These are phyloP conservation scores for Pichia sp. DNA, from an alignment of 1,139 yeast genomes.

Conservation along the genomic window DNA sequence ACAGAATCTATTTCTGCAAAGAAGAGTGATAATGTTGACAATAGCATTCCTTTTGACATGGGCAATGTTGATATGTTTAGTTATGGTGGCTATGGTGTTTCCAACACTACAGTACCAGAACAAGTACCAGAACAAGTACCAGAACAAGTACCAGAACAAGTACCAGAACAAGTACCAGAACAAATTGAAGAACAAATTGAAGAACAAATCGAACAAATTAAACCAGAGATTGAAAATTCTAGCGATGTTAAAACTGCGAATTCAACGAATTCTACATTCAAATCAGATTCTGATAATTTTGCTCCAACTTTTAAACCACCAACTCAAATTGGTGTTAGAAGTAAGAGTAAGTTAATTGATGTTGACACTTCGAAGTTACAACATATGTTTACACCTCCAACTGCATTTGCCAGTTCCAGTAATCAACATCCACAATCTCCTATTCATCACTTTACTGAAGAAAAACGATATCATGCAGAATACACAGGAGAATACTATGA, in stretches of 20 bases:
- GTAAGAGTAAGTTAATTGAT: not conserved
- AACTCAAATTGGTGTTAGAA: conserved; percentile 15
- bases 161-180: too few species aligned
- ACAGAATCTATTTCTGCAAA: not conserved
- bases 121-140: too few species aligned
- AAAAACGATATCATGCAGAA: conserved; percentile 24
- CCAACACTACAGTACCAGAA: not conserved
- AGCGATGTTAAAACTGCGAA: not conserved
- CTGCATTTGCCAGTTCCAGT: not conserved
- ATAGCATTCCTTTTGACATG: conserved; percentile 3
- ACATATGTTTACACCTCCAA: conserved; percentile 24
- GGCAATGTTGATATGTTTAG: conserved; percentile 14
- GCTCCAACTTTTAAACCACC: conserved; percentile 16
- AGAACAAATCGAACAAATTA: too few species aligned
- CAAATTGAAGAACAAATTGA: too few species aligned
- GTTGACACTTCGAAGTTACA: not conserved
- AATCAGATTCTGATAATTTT: not conserved
- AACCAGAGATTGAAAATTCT: too few species aligned
- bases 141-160: too few species aligned
- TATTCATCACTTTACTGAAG: conserved; percentile 22
- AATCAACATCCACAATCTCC: conserved; percentile 15
- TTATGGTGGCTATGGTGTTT: conserved; percentile 15
- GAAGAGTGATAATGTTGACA: not conserved
- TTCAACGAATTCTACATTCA: not conserved
- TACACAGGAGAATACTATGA: conserved; percentile 37